Base-by-base conservation (phyloP, 2,329 filamentous ascomycete genomes). In the Alternaria gaisen region DNA sequence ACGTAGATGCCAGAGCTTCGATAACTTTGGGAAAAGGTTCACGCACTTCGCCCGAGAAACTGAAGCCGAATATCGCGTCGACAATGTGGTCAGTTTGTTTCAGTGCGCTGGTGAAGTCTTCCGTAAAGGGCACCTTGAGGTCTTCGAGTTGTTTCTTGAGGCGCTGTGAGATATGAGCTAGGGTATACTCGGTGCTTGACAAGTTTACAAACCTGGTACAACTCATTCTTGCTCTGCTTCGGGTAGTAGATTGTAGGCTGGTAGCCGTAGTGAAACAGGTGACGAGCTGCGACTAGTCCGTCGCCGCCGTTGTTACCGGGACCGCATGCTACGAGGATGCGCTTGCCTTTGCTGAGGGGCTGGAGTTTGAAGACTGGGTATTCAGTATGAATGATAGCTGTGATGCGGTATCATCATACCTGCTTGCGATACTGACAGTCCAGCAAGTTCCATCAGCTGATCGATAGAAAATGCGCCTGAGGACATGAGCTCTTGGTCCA, bases 11-110 rank as follows among this genome's bases (percentile, higher is more conserved):
- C 38, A 99, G 84, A 8, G 91, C 88, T 62, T 86, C 83, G 69
- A 99, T 96, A 14, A 97, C 91, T 0, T 85, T 84, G 0, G 90
- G 89, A 74, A 98, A 99, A 1, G 95, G 95, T 67, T 97, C 92
- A n/a, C 95, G 89, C 54, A 99, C 90, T 66, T 95, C 90, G 7
- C 94, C 94, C 2, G 89, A 90, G 81, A 99, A 99, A 62, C 91
- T 95, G 82, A 99, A 99, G 8, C 92, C 93, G 75, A 99, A 99
- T 64, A 99, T 92, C 10, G 95, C 93, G 79, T 99, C 95, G 60
- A 99, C 83, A 54, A 99, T 81, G 68, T 97, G 91, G 75, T 97
- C 91, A 2, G 91, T 86, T 54, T 87, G 83, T 46, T 83, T 80
- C 7, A 97, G 77, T 5, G 91, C 90, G 5, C 81, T 70, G 2